These are phyloP conservation scores for Paraphaeosphaeria sporulosa DNA, from an alignment of 2,329 filamentous ascomycete genomes.

Conservation along the genomic window DNA sequence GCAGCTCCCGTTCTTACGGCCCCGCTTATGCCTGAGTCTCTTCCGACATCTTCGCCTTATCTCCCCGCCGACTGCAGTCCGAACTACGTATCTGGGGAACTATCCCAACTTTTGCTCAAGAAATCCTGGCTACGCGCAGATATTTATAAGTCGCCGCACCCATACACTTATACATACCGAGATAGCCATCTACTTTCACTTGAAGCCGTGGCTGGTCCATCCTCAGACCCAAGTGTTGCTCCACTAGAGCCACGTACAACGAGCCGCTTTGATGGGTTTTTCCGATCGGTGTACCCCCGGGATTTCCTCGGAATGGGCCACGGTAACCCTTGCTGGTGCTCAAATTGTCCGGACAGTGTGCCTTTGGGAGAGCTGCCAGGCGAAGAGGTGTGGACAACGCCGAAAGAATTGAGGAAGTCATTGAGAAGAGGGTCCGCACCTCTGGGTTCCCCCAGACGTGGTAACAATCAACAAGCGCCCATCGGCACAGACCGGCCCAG, in stretches of 20 bases:
- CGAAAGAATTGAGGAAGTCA: neutral
- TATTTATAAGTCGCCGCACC: neutral
- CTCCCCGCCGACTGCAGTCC: conserved; percentile 2
- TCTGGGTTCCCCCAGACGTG: too few species aligned
- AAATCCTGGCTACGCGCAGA: neutral
- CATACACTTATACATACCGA: conserved; percentile 1
- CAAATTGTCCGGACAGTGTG: neutral
- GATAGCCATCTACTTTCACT: conserved; percentile 3
- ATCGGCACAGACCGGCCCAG: neutral
- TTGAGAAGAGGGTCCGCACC: too few species aligned
- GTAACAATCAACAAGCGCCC: neutral
- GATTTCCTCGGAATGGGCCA: conserved; percentile 33
- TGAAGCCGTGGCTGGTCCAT: conserved; percentile 16
- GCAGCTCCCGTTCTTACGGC: conserved; percentile 18
- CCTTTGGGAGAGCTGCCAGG: neutral
- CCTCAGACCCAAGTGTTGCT: conserved; percentile 15
- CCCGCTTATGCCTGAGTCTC: conserved; percentile 25
- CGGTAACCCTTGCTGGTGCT: conserved; percentile 34
- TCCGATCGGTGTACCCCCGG: neutral
- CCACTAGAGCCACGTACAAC: neutral
- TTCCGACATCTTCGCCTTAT: conserved; percentile 24
- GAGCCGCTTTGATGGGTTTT: neutral
- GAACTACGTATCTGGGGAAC: neutral
- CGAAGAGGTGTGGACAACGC: neutral
- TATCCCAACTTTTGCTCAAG: neutral